These are phyloP conservation scores for Lipomyces spencermartinsiae DNA, from an alignment of 805 yeast species.

Conservation along the genomic window DNA sequence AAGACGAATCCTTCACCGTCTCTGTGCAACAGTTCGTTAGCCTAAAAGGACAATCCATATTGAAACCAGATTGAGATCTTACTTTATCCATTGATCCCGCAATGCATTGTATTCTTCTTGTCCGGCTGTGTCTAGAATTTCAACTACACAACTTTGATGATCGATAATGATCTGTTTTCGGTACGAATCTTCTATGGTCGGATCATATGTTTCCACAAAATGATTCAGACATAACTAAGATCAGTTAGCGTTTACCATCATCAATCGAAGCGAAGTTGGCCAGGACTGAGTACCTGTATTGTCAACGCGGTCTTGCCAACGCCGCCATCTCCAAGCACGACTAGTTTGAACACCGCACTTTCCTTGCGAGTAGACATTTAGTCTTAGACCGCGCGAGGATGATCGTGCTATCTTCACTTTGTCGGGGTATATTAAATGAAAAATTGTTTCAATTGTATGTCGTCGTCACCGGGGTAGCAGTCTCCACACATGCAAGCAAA, in stretches of 20 bases:
- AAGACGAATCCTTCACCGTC: constrained; percentile 89
- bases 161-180: constrained; percentile 87
- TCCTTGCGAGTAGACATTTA: constrained; percentile 18
- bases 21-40: constrained; percentile 47
- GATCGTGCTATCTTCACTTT: neutral
- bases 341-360: constrained; percentile 55
- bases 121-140: constrained; percentile 91
- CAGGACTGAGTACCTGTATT: constrained; percentile 27
- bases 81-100: constrained; percentile 65
- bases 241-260: neutral
- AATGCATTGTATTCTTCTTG: constrained; percentile 95
- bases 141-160: constrained; percentile 84
- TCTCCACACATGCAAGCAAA: neutral
- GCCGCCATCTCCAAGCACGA: constrained; percentile 95
- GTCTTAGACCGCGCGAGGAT: neutral
- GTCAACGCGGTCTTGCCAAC: constrained; percentile 95
- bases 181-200: constrained; percentile 96
- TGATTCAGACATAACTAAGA: constrained; percentile 33
- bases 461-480: neutral
- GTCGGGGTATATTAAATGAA: neutral
- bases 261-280: constrained; percentile 3
- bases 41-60: neutral
- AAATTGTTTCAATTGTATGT: neutral
- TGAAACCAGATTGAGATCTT: constrained; percentile 5
- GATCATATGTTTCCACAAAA: constrained; percentile 84